Base-by-base conservation (phyloP, 352 stramenopile genomes). In the Globisporangium nodosum region DNA sequence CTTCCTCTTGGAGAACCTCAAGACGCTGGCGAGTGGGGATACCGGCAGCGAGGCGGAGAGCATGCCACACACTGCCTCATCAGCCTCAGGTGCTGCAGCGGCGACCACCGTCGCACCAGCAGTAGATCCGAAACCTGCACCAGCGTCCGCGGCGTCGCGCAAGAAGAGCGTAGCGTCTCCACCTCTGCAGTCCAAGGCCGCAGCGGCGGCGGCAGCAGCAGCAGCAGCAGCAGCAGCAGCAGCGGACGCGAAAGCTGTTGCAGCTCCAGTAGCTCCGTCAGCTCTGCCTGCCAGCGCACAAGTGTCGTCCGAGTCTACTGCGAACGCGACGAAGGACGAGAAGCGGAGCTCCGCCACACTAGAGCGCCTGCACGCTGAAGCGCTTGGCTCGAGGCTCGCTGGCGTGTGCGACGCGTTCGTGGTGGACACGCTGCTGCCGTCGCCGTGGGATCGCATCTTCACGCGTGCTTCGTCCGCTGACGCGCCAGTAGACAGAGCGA, bases 401-500 rank as follows among this genome's bases (percentile, higher is more conserved):
- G 21, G 54, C 13, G 47, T 72, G 37, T 63, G 31, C 40, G 54
- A 58, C 40, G 56, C 35, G 24, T 76, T 63, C 30, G 49, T 76
- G 24, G 33, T 78, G 12, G 65, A 78, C 57, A 58, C 50, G 35
- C 62, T 76, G 20, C 54, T 70, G 15, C 57, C 62, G 6, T 24
- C 37, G 24, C 27, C 31, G 3, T 64, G 40, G 42, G 68, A 74
- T 21, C 39, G 35, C 18, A 31, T 59, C 13, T 74, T 71, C 18
- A 0, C 33, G 20, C 20, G 12, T 5, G 11, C 20, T 9, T 11
- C n/a, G 3, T n/a, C 35, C 9, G n/a, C 16, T 8, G 20, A 7
- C 12, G 46, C 7, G 33, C 2, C 31, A 46, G 16, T 6, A 40
- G 8, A 16, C 4, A 33, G 15, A 20, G 27, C 51, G 21, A 11